Base-by-base conservation (phyloP, 768 basidiomycete genomes). In the Lepiota subincarnata region DNA sequence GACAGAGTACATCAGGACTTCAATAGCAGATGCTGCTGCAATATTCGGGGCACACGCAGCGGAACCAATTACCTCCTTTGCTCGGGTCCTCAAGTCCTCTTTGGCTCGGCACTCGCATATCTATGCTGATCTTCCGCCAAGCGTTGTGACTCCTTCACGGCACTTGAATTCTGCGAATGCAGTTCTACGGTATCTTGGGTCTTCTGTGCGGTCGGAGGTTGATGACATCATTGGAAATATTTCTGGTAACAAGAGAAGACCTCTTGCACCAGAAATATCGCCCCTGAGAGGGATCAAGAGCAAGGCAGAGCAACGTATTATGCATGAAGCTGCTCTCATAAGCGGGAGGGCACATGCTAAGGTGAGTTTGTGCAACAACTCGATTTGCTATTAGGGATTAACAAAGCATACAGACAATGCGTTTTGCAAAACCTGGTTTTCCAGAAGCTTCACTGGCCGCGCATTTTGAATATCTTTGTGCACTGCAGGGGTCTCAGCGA, bases 381-480 rank as follows among this genome's bases (percentile, higher is more conserved):
- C 18, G 19, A n/a, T 3, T 37, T 40, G 7, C 37, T 7, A 31
- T n/a, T 3, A 13, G 4, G 14, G 4, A 16, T 22, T 48, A 35
- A 16, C 47, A 18, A 34, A 39, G 16, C 48, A 8, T 46, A 35
- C 52, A 93, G 92, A 89, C 89, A 22, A 97, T 96, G 94, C 77
- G 84, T 2, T 91, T 90, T 56, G 64, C 76, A n/a, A 56, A 65
- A 43, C 73, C 76, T 1, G 74, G 76, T 3, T 57, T 70, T 18
- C 67, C 71, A n/a, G 77, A 78, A 59, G 64, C 68, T 20, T 64
- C 66, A 6, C 61, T 78, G 10, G 76, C 75, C 3, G 89, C 95
- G 4, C 89, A 93, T 64, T 98, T 98, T 64, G 89, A 96, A 68
- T 97, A 97, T 63, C 60, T 87, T 1, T 95, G 93, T 62, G 78